phyloP scores from a whole-genome alignment of 805 yeast genomes.

The Myxozyma mucilagina region DNA sequence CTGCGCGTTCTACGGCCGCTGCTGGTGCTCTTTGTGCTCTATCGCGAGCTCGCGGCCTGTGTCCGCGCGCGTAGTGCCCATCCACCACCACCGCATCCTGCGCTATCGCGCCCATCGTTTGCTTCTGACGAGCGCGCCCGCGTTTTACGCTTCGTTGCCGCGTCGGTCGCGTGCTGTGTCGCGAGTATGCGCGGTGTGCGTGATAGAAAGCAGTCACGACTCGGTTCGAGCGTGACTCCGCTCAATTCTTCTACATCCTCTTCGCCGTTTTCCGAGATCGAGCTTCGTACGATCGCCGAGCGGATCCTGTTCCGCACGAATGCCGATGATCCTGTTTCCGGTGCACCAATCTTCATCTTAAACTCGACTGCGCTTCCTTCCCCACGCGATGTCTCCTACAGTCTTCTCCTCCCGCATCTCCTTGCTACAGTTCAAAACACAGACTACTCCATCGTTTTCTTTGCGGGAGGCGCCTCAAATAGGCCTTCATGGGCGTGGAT shows the following conservation, averaged over 20 bases:
- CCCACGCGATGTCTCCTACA: conserved; percentile 48
- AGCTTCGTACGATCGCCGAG: conserved; percentile 21
- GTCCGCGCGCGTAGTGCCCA: conserved; percentile 1
- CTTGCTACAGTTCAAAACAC: conserved; percentile 58
- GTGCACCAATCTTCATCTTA: conserved; percentile 73
- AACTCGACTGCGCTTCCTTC: conserved; percentile 81
- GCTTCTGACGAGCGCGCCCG: neutral
- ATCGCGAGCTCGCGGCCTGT: neutral
- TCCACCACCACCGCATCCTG: neutral
- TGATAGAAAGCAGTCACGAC: no score
- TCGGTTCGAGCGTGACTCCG: neutral
- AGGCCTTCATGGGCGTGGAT: conserved; percentile 72
- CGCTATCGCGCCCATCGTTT: neutral
- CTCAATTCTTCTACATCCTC: neutral
- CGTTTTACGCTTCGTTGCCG: no score
- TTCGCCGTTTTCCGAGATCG: conserved; percentile 14
- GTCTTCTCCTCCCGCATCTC: conserved; percentile 58
- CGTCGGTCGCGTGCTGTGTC: no score
- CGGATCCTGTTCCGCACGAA: conserved; percentile 44
- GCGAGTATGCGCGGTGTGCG: no score
- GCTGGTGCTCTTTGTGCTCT: conserved; percentile 9
- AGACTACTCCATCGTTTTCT: conserved; percentile 67
- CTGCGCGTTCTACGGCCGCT: neutral
- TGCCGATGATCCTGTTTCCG: conserved; percentile 64
- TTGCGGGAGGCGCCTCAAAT: conserved; percentile 75